Evolutionary conservation across 2,329 filamentous ascomycete genomes (phyloP), one percentile per base, ranked within the genome.

Genomic region (Pseudodiploospora longispora): DNA sequence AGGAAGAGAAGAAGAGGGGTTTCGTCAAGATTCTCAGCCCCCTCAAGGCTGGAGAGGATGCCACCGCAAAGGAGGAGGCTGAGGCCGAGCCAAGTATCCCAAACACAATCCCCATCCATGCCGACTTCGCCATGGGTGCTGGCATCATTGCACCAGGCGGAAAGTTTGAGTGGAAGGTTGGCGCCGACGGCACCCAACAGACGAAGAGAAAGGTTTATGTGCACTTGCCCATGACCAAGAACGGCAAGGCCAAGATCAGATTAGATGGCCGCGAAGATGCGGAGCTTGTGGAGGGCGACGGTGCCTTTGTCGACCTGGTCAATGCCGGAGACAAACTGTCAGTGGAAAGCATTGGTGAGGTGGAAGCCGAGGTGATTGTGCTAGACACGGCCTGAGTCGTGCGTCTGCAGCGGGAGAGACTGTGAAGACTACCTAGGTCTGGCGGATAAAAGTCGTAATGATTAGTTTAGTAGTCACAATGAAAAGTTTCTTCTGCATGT

Each of bases 61-160:
- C 83, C 4, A 78, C 75, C 0, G 59, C 64, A 0, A 74, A 76
- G 39, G 74, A 84, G 54, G 85, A 91, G 58, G 73, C 73, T 50
- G 76, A 71, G 6, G 82, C 78, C 1, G 73, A 79, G 49, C 80
- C 85, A 0, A 66, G 65, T 2, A 67, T 85, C 19, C 66, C 74
- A 1, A 75, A 70, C n/a, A 83, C 83, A 0, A 94, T 95, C 50
- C 85, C 87, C 6, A 83, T 94, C 44, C 85, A 94, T 59, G 84
- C 87, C 8, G 87, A 95, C 66, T 75, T 94, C 41, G 80, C 84
- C 48, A 93, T 94, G 86, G 80, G 78, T 32, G 87, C 87, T 0
- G 82, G 81, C 6, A 80, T 94, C 44, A 76, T 94, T 44, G 74
- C 71, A 6, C 80, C 85, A 0, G 73, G 75, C 29, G 72, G 72